Evolutionary conservation across 2,329 filamentous ascomycete genomes (phyloP), one percentile per base, ranked within the genome.

Genomic region (Nemania serpens): DNA sequence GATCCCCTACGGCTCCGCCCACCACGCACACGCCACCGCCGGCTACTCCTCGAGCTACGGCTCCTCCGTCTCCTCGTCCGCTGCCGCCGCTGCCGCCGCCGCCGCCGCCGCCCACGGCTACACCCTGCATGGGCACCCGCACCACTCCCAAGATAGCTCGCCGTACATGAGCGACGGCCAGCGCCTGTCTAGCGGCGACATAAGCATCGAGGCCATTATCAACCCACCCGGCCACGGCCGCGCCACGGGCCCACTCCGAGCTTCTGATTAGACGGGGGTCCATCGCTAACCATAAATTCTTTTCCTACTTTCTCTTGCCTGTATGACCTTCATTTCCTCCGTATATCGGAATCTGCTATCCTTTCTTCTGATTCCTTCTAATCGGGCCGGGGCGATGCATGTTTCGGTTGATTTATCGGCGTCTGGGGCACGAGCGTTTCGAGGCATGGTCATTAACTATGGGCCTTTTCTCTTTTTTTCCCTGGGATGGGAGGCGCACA

Each of bases 161-260:
- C 79, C 81, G 2, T 84, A 84, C 59, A 70, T 83, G 74, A 75
- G 71, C 50, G 75, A 78, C 64, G 74, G 76, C 9, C 78, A 80
- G 65, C 74, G 84, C 43, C 75, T 85, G 56, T 77, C 84, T 5
- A 83, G 82, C 64, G 81, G 82, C 50, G 84, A 87, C 67, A 87
- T 88, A 84, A 84, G 82, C 22, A 87, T 88, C 67, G 81, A 82
- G 53, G 77, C 82, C 52, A 81, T 87, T 60, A 84, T 87, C 66
- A 84, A 86, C 72, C 78, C 82, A 22, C 77, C 80, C 13, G 67
- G 69, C 18, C 61, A 61, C 25, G 58, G 25, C 25, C 25, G 7
- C 25, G 59, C 57, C 49, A 52, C 29, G 51, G 60, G 48, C 55
- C 55, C 18, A 43, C 52, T 17, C 59, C 66, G n/a, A 59, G 52